Percentiles rank a stretch among this genome's conserved stretches.
phyloP scores from a whole-genome alignment of 2,329 filamentous ascomycete species.

The Neonectria sp. region DNA sequence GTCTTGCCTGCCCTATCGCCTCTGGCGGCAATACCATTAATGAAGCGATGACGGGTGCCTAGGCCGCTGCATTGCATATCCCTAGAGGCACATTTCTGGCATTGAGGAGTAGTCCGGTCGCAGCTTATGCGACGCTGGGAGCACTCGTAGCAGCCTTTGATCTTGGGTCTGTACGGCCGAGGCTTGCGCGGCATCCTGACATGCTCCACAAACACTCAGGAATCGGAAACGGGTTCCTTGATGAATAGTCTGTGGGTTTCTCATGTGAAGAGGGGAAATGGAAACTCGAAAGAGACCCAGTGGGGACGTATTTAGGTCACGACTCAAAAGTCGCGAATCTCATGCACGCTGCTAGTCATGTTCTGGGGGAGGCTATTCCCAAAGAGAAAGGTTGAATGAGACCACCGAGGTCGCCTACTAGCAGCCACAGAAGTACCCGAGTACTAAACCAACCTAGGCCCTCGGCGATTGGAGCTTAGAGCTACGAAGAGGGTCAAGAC shows the following conservation, averaged over 20 bases:
- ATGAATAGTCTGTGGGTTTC: background rate
- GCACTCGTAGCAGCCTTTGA: constrained; percentile 26
- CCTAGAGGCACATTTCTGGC: constrained; percentile 18
- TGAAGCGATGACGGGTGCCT: constrained; percentile 25
- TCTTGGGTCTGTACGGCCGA: constrained; percentile 11
- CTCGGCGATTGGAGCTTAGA: too few species aligned
- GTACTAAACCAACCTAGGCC: too few species aligned
- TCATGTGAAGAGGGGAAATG: background rate
- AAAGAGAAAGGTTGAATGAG: background rate
- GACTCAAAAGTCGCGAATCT: background rate
- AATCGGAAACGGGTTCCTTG: background rate
- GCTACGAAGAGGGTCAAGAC: too few species aligned
- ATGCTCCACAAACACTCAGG: background rate
- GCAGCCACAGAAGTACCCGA: too few species aligned
- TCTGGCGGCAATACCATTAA: constrained; percentile 25
- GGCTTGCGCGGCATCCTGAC: constrained; percentile 11
- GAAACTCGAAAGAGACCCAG: constrained; percentile 1
- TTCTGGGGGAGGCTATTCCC: background rate
- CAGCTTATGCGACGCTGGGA: constrained; percentile 24
- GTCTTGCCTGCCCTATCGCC: constrained; percentile 28
- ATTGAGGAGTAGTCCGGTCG: constrained; percentile 9
- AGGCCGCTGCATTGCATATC: constrained; percentile 28
- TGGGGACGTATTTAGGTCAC: too few species aligned
- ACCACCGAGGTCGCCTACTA: background rate
- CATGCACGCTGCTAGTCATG: background rate